These are phyloP conservation scores for Brassica hybrid DNA, from an alignment of 441 rosid genomes.

Conservation along the genomic window DNA sequence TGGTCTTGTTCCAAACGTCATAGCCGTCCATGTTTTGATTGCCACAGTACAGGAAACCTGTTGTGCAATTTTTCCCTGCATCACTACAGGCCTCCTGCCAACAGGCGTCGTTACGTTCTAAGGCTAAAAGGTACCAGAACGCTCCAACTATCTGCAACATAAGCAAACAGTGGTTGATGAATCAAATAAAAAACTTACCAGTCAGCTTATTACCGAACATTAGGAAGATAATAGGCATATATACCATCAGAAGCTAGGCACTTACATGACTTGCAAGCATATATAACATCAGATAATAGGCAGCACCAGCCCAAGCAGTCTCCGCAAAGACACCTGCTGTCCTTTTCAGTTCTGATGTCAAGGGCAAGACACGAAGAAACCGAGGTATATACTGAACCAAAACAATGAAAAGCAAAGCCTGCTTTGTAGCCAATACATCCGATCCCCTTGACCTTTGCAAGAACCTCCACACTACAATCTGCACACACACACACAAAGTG, in stretches of 20 bases:
- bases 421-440: slow-evolving; percentile 77
- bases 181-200: not conserved
- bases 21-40: slow-evolving; percentile 59
- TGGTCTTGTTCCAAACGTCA: slow-evolving; percentile 51
- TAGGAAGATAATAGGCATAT: too few species aligned
- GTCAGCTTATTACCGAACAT: not conserved
- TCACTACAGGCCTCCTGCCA: slow-evolving; percentile 65
- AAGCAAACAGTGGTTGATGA: not conserved
- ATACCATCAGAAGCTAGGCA: not conserved
- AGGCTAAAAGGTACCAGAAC: slow-evolving; percentile 88
- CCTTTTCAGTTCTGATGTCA: slow-evolving; percentile 89
- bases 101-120: slow-evolving; percentile 82
- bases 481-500: slow-evolving; percentile 30
- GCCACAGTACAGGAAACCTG: slow-evolving; percentile 74
- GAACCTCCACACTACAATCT: slow-evolving; percentile 93
- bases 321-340: slow-evolving; percentile 96
- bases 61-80: slow-evolving; percentile 41
- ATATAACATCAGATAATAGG: slow-evolving; percentile 80
- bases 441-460: slow-evolving; percentile 76
- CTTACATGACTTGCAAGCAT: slow-evolving; percentile 99
- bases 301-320: slow-evolving; percentile 99
- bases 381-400: slow-evolving; percentile 85
- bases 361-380: slow-evolving; percentile 68
- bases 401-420: slow-evolving; percentile 73
- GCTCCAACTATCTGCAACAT: slow-evolving; percentile 85